Conservation (phyloP, 2,329 filamentous ascomycete species). For the Botrytis fabae region DNA sequence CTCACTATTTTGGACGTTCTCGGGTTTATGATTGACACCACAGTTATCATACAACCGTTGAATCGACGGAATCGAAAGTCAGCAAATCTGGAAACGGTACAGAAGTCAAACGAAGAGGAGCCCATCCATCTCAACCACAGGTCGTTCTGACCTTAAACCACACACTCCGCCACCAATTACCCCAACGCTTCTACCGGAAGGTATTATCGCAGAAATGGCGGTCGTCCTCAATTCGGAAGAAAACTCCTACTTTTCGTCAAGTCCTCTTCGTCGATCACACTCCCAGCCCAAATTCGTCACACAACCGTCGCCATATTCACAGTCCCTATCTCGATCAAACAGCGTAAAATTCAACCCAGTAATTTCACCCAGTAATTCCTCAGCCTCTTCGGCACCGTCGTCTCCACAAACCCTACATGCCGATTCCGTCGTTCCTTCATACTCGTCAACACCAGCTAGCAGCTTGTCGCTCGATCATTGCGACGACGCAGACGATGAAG, state of each 20-base stretch:
- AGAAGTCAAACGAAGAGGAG: slow-evolving; percentile 15
- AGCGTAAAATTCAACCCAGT: slow-evolving; percentile 35
- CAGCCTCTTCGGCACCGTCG: slow-evolving; percentile 55
- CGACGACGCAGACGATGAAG: slow-evolving; percentile 32
- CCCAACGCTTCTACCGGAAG: not conserved
- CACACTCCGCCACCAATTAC: slow-evolving; percentile 15
- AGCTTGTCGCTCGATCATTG: slow-evolving; percentile 75
- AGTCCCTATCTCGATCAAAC: slow-evolving; percentile 48
- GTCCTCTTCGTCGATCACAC: slow-evolving; percentile 58
- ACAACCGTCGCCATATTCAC: slow-evolving; percentile 50
- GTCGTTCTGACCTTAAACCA: slow-evolving; percentile 21
- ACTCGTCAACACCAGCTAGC: slow-evolving; percentile 62
- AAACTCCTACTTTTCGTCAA: slow-evolving; percentile 55
- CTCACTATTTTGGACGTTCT: not conserved
- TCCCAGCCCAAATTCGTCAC: slow-evolving; percentile 59
- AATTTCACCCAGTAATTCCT: slow-evolving; percentile 34
- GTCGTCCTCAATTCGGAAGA: slow-evolving; percentile 51
- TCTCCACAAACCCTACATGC: slow-evolving; percentile 54
- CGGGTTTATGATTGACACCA: slow-evolving; percentile 6
- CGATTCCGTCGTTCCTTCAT: slow-evolving; percentile 56
- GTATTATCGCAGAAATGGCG: slow-evolving; percentile 35
- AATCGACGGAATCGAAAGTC: not conserved
- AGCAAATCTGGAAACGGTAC: not conserved
- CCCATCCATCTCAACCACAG: not conserved
- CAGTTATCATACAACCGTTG: not conserved